Evolutionary conservation across 306 rosid species (phyloP), one percentile per base, ranked within the genome.

Genomic region (Biancaea sappan): DNA sequence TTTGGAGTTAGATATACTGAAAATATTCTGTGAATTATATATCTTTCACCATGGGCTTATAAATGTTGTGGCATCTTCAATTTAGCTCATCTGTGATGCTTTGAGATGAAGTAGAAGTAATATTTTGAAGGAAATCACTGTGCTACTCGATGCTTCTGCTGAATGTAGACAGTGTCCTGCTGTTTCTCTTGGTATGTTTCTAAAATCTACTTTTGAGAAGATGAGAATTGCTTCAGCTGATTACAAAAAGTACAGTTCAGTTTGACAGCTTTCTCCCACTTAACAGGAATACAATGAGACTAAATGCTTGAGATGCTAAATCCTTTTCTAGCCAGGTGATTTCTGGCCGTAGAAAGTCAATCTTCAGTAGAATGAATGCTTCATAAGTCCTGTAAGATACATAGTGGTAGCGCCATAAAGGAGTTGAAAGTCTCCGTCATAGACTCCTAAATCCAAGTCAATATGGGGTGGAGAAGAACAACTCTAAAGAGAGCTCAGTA

Each of bases 31-130:
- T 35, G 26, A 65, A 67, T 73, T 61, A 9, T 7, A 28, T 37
- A 35, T 34, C 16, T 38, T 38, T 62, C 22, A n/a, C 37, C 32
- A 11, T 12, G 7, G 32, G 24, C 25, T 9, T 48, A 28, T 43
- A n/a, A 53, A 28, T 40, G 34, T 31, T 59, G 34, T 70, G 46
- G 4, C n/a, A 13, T 40, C 12, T 26, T 29, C 61, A 75, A 24
- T 81, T 71, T 61, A 65, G 47, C 69, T 70, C 31, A 69, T 56
- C 72, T 63, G 9, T 60, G 60, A n/a, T 67, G 54, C 22, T 68
- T 51, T 12, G 31, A 14, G 34, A 1, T 32, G 25, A 22, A 6
- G 16, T 64, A 24, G 22, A 19, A 21, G 1, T 24, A 11, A 35
- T 22, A 1, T 21, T n/a, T 70, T 24, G 38, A 14, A 44, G n/a